phyloP scores from a whole-genome alignment of 2,329 filamentous ascomycete species.

The Nothophoma quercina region DNA sequence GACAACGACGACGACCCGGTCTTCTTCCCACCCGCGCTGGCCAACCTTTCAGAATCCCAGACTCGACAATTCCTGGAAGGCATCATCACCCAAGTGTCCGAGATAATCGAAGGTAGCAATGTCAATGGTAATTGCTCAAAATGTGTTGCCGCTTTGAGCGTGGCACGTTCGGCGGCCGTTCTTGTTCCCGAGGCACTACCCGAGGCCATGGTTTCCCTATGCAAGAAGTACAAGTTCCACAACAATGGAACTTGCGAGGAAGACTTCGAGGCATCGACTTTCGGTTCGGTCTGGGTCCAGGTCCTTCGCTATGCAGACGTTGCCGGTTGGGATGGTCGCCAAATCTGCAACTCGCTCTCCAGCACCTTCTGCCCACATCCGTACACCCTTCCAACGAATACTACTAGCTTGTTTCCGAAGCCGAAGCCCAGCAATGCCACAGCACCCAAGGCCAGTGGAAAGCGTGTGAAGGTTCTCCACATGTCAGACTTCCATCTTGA shows the following conservation, averaged over 20 bases:
- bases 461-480: conserved; percentile 7
- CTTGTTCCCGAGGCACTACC: conserved; percentile 2
- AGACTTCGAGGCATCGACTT: conserved; percentile 2
- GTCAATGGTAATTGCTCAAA: conserved; percentile 8
- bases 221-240: conserved; percentile 9
- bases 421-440: conserved; percentile 7
- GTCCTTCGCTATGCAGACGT: conserved; percentile 9
- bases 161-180: conserved; percentile 1
- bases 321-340: conserved; percentile 6
- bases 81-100: neutral
- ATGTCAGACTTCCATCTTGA: conserved; percentile 13
- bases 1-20: neutral
- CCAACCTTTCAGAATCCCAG: neutral
- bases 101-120: conserved; percentile 1
- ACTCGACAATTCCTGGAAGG: neutral
- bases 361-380: conserved; percentile 7
- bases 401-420: neutral
- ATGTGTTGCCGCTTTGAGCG: conserved; percentile 1
- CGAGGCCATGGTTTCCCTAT: conserved; percentile 1
- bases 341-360: conserved; percentile 9
- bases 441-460: neutral
- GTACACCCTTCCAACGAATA: conserved; percentile 1
- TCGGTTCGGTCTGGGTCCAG: conserved; percentile 6
- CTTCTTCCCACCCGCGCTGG: conserved; percentile 4
- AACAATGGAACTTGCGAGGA: conserved; percentile 4